These are phyloP conservation scores for Rubroboletus satanas DNA, from an alignment of 768 basidiomycete genomes.

Conservation along the genomic window DNA sequence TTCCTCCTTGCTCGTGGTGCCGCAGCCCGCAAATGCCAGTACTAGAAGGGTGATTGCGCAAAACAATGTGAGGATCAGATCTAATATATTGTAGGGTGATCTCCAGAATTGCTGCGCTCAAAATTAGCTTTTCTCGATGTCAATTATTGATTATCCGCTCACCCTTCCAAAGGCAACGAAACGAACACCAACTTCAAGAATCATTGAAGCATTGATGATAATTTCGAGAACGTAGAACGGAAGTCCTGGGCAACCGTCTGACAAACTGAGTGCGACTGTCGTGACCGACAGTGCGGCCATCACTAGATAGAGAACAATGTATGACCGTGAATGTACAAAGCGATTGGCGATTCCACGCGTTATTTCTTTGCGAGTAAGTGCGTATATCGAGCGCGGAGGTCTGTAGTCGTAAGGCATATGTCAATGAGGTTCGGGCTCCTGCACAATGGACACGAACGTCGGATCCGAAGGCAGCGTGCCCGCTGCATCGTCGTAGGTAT, in stretches of 20 bases:
- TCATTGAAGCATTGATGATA: constrained; percentile 89
- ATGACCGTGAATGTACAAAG: constrained; percentile 83
- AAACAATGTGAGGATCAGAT: constrained; percentile 83
- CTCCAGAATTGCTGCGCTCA: constrained; percentile 86
- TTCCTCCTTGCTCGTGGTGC: constrained; percentile 81
- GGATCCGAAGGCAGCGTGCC: constrained; percentile 28
- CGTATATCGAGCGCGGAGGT: constrained; percentile 77
- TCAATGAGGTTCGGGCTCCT: constrained; percentile 9
- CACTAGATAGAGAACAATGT: constrained; percentile 82
- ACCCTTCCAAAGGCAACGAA: constrained; percentile 93
- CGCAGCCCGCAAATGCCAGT: constrained; percentile 84
- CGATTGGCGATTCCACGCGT: constrained; percentile 83
- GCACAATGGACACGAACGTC: constrained; percentile 27
- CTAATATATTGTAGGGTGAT: constrained; percentile 87
- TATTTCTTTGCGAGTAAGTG: constrained; percentile 79
- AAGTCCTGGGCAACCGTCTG: constrained; percentile 81
- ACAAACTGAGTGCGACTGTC: constrained; percentile 78
- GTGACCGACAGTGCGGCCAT: constrained; percentile 87
- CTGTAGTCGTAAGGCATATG: constrained; percentile 36
- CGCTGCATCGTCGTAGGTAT: constrained; percentile 33
- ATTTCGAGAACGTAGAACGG: constrained; percentile 88
- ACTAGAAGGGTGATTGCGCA: constrained; percentile 88
- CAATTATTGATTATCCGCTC: constrained; percentile 26
- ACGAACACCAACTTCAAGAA: constrained; percentile 86
- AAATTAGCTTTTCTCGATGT: constrained; percentile 2